Percentiles rank a stretch among this genome's conserved stretches.
Conservation (phyloP, 2,329 filamentous ascomycete species). For the Fusarium nisikadoi region DNA sequence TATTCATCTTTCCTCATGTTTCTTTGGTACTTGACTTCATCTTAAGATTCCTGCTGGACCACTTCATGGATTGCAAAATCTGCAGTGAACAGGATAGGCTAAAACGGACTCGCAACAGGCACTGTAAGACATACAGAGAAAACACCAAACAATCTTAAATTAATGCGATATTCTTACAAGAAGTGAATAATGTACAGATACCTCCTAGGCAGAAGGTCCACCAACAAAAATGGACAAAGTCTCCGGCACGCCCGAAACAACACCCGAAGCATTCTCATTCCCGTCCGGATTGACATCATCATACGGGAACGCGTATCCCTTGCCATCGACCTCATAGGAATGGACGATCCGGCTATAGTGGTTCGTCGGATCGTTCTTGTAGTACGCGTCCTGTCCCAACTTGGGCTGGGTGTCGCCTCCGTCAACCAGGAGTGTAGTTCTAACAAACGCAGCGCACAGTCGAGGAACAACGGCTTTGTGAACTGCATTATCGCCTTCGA, state of each 20-base stretch:
- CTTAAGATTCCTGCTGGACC: rapidly evolving
- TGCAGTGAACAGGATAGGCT: rapidly evolving
- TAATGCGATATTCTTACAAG: not conserved
- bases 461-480: conserved; percentile 58
- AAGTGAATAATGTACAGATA: not conserved
- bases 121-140: rapidly evolving
- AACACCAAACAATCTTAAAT: rapidly evolving
- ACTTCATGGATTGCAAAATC: rapidly evolving
- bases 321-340: conserved; percentile 65
- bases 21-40: rapidly evolving
- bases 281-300: conserved; percentile 72
- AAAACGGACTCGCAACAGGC: rapidly evolving
- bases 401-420: conserved; percentile 60
- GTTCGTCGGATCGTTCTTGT: conserved; percentile 56
- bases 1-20: rapidly evolving
- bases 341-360: conserved; percentile 73
- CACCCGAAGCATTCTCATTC: conserved; percentile 61
- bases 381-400: conserved; percentile 54
- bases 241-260: conserved; percentile 43
- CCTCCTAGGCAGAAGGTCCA: conserved; percentile 16
- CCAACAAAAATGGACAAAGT: conserved; percentile 46
- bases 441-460: conserved; percentile 62
- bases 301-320: conserved; percentile 74
- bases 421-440: conserved; percentile 57
- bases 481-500: conserved; percentile 51